Base-by-base conservation (phyloP, 148 eudicot species). In the Vaccinium myrtillus region DNA sequence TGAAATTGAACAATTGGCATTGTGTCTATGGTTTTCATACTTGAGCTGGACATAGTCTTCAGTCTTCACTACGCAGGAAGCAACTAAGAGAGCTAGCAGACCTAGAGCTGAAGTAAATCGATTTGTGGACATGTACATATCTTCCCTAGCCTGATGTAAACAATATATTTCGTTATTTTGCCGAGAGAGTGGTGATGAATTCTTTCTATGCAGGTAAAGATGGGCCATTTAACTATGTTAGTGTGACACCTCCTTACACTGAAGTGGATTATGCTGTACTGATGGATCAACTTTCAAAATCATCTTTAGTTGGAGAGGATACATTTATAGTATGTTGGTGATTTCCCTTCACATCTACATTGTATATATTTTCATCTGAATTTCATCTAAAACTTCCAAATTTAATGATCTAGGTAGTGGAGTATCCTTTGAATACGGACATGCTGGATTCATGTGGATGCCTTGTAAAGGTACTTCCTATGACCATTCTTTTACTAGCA, bases 181-280 rank as follows among this genome's bases (percentile, higher is more conserved):
- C 27, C 13, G 18, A 69, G 18, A 27, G 43, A 69, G 16, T 27
- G 30, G 74, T 30, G 74, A 27, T 69, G 74, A 69, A 30, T 54
- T 77, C 46, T 55, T 84, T 92, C 36, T 46, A 23, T 92, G 88
- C 79, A 94, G 98, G 95, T 81, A 88, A 90, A 89, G 89, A 87
- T 39, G 91, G 88, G 77, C 85, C 86, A 7, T 94, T 94, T 88
- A 97, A 94, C 89, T 96, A 93, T 82, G 89, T 96, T 82, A 96
- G 99, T 87, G 95, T 94, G 84, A 96, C 99, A 77, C 99, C 99
- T 76, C 99, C 98, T 82, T 96, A 96, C 83, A 87, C 85, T 88
- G 81, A 91, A 88, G 98, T 96, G 81, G 97, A 96, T 86, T 96
- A 96, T 87, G 94, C 85, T 8, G 77, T 92, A 67, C 89, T 96